Conservation (phyloP, 805 yeast genomes). For the Barnettozyma sucrosica region DNA sequence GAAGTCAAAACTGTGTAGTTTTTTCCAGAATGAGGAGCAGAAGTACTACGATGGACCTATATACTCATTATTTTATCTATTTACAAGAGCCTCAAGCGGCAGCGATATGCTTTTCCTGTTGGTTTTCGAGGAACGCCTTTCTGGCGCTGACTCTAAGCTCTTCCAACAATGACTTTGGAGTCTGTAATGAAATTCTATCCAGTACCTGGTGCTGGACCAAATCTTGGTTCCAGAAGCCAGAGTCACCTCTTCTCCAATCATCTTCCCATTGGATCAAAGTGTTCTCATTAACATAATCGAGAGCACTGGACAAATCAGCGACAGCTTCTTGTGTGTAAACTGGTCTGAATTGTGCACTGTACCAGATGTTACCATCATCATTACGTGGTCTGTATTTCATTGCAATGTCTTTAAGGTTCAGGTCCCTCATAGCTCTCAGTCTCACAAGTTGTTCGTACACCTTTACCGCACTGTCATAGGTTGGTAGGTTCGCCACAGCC, state of each 20-base stretch:
- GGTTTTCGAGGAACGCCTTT: slow-evolving; percentile 17
- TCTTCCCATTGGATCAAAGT: slow-evolving; percentile 73
- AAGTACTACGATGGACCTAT: not conserved
- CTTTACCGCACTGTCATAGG: slow-evolving; percentile 58
- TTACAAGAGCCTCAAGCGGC: not conserved
- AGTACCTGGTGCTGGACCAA: slow-evolving; percentile 57
- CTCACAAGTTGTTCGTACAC: slow-evolving; percentile 72
- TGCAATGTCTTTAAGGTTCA: slow-evolving; percentile 52
- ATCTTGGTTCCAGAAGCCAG: slow-evolving; percentile 58
- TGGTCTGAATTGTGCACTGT: slow-evolving; percentile 82
- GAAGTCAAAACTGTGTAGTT: too few relatives aligned
- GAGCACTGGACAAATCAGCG: slow-evolving; percentile 67
- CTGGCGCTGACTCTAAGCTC: slow-evolving; percentile 38
- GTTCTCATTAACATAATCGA: slow-evolving; percentile 49
- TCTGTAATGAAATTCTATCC: slow-evolving; percentile 50
- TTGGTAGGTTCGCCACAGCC: slow-evolving; percentile 70
- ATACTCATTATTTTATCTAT: not conserved
- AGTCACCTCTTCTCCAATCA: slow-evolving; percentile 82
- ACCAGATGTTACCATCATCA: slow-evolving; percentile 79
- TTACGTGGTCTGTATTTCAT: slow-evolving; percentile 64
- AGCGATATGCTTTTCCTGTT: not conserved
- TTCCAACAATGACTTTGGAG: slow-evolving; percentile 61
- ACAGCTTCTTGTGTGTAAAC: slow-evolving; percentile 87
- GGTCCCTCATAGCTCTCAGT: slow-evolving; percentile 69
- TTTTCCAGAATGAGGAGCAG: too few relatives aligned